A percentile compares a stretch with the other conserved stretches of the same genome.
Conservation (phyloP, 2,329 filamentous ascomycete genomes). For the Trichoderma sp. region DNA sequence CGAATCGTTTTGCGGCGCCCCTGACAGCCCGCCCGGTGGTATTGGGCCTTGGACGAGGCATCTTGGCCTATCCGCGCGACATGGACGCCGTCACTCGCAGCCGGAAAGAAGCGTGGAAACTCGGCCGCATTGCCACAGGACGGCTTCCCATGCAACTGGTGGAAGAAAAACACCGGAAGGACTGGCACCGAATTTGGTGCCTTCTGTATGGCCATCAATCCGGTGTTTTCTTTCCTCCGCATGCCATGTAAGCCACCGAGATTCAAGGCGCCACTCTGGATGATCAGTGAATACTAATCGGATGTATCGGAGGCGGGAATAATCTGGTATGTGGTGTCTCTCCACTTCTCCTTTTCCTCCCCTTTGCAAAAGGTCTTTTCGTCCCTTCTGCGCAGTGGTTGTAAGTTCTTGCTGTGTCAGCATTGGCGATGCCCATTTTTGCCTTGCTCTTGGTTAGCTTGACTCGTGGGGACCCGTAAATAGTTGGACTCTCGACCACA, state of each 20-base stretch:
- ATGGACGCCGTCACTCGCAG: slow-evolving; percentile 1
- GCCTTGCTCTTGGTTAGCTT: slow-evolving; percentile 17
- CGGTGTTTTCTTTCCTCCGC: no score
- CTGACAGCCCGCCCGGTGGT: slow-evolving; percentile 3
- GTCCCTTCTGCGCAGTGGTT: not conserved
- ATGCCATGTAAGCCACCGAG: slow-evolving; percentile 12
- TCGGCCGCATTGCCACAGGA: not conserved
- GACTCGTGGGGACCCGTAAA: slow-evolving; percentile 25
- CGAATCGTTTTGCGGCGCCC: not conserved
- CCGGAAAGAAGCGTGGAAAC: slow-evolving; percentile 1
- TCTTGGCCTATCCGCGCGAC: not conserved
- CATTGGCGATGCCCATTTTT: slow-evolving; percentile 20
- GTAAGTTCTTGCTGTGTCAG: slow-evolving; percentile 19
- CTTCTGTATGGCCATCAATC: no score
- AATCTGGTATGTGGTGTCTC: slow-evolving; percentile 17
- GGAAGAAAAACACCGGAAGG: no score
- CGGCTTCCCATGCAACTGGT: not conserved
- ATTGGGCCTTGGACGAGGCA: slow-evolving; percentile 4
- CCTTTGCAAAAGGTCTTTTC: not conserved
- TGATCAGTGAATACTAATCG: slow-evolving; percentile 15
- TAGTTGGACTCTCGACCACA: slow-evolving; percentile 15
- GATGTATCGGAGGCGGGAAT: slow-evolving; percentile 26
- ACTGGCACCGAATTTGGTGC: no score
- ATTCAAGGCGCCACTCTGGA: slow-evolving; percentile 15
- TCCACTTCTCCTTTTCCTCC: slow-evolving; percentile 26